Evolutionary conservation across 768 basidiomycete species (phyloP).

Genomic region (Cystofilobasidium bisporidii): DNA sequence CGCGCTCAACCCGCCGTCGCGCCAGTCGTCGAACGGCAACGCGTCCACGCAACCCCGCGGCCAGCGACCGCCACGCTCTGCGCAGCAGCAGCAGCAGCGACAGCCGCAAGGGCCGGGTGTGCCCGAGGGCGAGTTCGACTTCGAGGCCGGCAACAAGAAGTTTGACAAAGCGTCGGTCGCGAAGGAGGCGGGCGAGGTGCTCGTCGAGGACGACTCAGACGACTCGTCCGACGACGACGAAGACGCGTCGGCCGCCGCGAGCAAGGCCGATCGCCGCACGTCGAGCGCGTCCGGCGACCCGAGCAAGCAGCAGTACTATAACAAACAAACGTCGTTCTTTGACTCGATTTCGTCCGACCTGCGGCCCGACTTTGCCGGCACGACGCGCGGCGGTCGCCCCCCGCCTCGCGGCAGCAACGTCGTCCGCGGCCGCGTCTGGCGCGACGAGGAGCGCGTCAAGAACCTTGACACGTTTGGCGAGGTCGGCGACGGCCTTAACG

Average conservation of each 20-base stretch:
- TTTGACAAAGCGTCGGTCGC: slow-evolving; percentile 60
- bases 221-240: slow-evolving; percentile 21
- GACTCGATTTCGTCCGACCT: slow-evolving; percentile 36
- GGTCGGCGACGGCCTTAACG: slow-evolving; percentile 22
- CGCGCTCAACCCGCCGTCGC: not conserved
- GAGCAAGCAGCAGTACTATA: slow-evolving; percentile 30
- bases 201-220: slow-evolving; percentile 7
- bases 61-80: slow-evolving; percentile 13
- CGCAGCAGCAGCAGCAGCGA: slow-evolving; percentile 3
- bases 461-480: slow-evolving; percentile 37
- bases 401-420: not conserved
- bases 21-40: not conserved
- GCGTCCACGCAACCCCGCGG: not conserved
- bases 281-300: slow-evolving; percentile 1
- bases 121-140: slow-evolving; percentile 72
- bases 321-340: slow-evolving; percentile 35
- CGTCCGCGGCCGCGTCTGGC: slow-evolving; percentile 15
- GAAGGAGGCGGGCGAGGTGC: slow-evolving; percentile 17
- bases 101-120: slow-evolving; percentile 40
- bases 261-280: slow-evolving; percentile 8
- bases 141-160: slow-evolving; percentile 61
- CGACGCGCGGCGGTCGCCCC: slow-evolving; percentile 18
- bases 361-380: slow-evolving; percentile 29
- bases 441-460: slow-evolving; percentile 31
- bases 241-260: not conserved